Base-by-base conservation (phyloP, 257 asterid species). In the Solanum sitiens region DNA sequence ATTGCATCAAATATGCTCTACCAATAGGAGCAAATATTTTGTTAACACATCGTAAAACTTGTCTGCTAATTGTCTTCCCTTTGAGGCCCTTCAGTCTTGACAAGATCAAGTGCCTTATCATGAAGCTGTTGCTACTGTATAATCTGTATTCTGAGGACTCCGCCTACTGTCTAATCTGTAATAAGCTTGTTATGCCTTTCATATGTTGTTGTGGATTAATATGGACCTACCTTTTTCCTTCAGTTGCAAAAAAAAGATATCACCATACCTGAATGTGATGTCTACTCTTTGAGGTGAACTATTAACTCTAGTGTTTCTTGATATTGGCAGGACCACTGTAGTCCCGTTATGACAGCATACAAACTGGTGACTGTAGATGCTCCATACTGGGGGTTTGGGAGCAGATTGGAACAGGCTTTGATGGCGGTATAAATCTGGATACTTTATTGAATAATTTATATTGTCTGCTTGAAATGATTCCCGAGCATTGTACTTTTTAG, bases 331-430 rank as follows among this genome's bases (percentile, higher is more conserved):
- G 98, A 89, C 45, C 89, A 27, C n/a, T 94, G 98, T 79, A 80
- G 91, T 85, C 98, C 98, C 30, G 95, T 96, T 83, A 93, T 94
- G 95, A 96, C 99, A 53, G 97, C 98, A 63, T 95, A 95, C 96
- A 96, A 96, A 75, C 93, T 96, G 94, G 98, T 96, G 87, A 95
- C 98, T 11, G 59, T 96, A 87, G 96, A 96, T 87, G 98, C 85
- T 74, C 99, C 98, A 14, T 96, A 94, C 85, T 96, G 98, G 98
- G 99, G 98, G 71, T 96, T 94, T 70, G 98, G 99, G 13, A 92
- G 93, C 87, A 93, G 86, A 91, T 94, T 94, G 12, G 98, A 96
- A 92, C 96, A 93, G 88, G 94, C 98, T 88, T 88, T 96, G 82
- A 84, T 94, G 61, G 93, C 97, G 93, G 98, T 95, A 95, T 45